Evolutionary conservation across 1,284 basidiomycete genomes (phyloP).

Genomic region (Fistulinella cinereoalba): DNA sequence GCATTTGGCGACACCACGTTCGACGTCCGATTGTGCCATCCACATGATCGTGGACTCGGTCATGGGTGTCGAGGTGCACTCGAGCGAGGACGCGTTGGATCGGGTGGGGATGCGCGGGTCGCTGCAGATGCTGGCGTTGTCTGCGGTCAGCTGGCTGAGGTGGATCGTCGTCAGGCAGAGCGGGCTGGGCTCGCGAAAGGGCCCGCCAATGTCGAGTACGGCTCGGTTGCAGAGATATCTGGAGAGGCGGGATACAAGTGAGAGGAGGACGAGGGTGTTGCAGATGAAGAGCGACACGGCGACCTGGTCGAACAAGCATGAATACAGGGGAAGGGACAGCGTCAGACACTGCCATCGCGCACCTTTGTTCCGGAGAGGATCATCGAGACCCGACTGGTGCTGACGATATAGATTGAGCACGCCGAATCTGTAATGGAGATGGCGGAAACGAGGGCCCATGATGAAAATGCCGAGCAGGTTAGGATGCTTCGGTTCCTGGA

Average conservation of each 20-base stretch:
- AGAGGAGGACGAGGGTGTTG: slow-evolving; percentile 11
- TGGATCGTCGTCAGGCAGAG: background rate
- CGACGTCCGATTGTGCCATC: too few species aligned
- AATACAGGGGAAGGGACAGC: background rate
- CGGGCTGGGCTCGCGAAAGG: background rate
- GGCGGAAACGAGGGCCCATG: slow-evolving; percentile 6
- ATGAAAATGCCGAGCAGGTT: slow-evolving; percentile 5
- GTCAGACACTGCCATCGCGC: too few species aligned
- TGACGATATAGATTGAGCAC: background rate
- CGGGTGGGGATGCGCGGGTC: background rate
- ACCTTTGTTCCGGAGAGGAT: slow-evolving; percentile 6
- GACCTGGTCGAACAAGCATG: background rate
- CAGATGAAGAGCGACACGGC: slow-evolving; percentile 11
- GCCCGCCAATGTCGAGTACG: slow-evolving; percentile 4
- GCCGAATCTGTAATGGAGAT: slow-evolving; percentile 6
- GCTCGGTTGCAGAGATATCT: background rate
- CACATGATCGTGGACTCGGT: too few species aligned
- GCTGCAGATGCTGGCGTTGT: background rate
- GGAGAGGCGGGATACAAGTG: slow-evolving; percentile 7
- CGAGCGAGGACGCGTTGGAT: background rate
- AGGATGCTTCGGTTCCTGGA: slow-evolving; percentile 7
- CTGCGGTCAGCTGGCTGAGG: background rate
- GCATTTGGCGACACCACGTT: too few species aligned
- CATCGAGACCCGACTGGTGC: background rate
- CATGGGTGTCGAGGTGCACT: background rate